Evolutionary conservation across 805 yeast species (phyloP).

Genomic region (Nakazawaea wickerhamii): DNA sequence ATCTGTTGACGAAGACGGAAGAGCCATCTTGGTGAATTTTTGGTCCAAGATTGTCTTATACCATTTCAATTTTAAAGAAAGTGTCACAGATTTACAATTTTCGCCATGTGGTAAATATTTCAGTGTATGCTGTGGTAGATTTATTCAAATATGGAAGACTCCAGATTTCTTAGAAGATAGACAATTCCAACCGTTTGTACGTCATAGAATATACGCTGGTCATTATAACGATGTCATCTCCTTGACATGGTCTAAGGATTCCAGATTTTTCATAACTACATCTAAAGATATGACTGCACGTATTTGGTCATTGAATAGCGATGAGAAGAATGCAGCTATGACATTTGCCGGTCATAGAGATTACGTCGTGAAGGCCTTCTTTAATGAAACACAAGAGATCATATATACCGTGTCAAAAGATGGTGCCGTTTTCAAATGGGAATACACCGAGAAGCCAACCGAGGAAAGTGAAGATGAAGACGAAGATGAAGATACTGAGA

Average conservation of each 20-base stretch:
- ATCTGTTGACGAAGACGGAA: conserved; percentile 85
- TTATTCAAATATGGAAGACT: conserved; percentile 90
- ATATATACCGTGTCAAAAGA: conserved; percentile 91
- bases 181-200: conserved; percentile 93
- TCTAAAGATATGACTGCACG: conserved; percentile 89
- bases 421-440: conserved; percentile 93
- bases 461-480: conserved; percentile 41
- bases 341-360: conserved; percentile 92
- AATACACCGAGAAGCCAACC: conserved; percentile 57
- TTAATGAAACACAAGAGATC: conserved; percentile 80
- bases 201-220: conserved; percentile 87
- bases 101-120: conserved; percentile 85
- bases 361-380: conserved; percentile 80
- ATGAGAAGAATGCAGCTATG: conserved; percentile 72
- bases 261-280: conserved; percentile 79
- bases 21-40: conserved; percentile 88
- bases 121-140: conserved; percentile 79
- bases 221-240: conserved; percentile 80
- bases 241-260: conserved; percentile 85
- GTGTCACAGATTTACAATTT: conserved; percentile 69
- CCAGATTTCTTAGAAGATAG: conserved; percentile 77
- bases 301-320: conserved; percentile 69
- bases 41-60: conserved; percentile 79
- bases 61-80: conserved; percentile 87
- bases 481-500: conserved; percentile 29